These are phyloP conservation scores for Wickerhamia fluorescens DNA, from an alignment of 805 yeast genomes.

Conservation along the genomic window DNA sequence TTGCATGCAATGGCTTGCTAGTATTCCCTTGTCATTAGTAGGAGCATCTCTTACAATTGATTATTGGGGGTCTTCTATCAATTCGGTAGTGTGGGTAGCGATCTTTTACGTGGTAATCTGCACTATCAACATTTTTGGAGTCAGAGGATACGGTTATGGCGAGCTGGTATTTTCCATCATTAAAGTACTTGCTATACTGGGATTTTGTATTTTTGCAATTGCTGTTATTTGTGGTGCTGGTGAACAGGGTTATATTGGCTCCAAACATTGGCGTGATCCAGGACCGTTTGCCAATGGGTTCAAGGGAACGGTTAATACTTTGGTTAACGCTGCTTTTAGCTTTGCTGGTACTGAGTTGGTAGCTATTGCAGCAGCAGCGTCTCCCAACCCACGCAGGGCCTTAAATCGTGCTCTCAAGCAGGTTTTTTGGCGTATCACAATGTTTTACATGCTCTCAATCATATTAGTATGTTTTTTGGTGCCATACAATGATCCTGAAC, in stretches of 20 bases:
- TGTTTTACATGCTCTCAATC: conserved; percentile 43
- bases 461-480: conserved; percentile 46
- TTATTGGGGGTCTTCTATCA: conserved; percentile 15
- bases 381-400: conserved; percentile 45
- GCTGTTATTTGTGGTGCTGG: conserved; percentile 36
- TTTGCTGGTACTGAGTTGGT: conserved; percentile 56
- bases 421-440: conserved; percentile 45
- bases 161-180: conserved; percentile 19
- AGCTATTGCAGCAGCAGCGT: conserved; percentile 52
- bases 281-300: conserved; percentile 50
- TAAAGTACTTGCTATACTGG: conserved; percentile 20
- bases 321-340: conserved; percentile 52
- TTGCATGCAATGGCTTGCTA: conserved; percentile 8
- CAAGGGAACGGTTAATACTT: conserved; percentile 47
- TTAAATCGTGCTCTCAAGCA: conserved; percentile 50
- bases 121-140: conserved; percentile 19
- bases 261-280: conserved; percentile 44
- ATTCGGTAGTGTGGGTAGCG: conserved; percentile 20
- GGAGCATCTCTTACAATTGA: conserved; percentile 14
- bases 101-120: conserved; percentile 17
- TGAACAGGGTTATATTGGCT: conserved; percentile 42
- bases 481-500: conserved; percentile 33
- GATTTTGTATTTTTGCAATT: conserved; percentile 22
- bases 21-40: conserved; percentile 7
- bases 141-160: conserved; percentile 21